Conservation (phyloP, 1,139 yeast species). For the Debaryomycetaceae sp. region DNA sequence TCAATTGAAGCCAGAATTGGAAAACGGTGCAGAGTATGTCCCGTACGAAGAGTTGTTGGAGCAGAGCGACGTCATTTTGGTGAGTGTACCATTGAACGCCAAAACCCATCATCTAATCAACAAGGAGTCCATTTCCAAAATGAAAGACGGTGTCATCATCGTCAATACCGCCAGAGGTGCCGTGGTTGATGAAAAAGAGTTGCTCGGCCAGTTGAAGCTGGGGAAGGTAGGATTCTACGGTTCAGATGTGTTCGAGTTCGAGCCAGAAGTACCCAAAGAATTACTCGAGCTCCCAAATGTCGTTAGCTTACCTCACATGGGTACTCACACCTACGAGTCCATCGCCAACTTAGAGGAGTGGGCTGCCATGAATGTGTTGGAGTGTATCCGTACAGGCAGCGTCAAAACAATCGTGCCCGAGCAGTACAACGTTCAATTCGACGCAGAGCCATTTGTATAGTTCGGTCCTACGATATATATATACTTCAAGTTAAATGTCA, state of each 20-base stretch:
- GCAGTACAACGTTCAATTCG: constrained; percentile 24
- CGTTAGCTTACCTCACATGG: constrained; percentile 76
- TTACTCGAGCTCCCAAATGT: constrained; percentile 55
- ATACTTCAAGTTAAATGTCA: too few relatives aligned
- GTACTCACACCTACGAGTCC: constrained; percentile 67
- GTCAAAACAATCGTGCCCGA: constrained; percentile 70
- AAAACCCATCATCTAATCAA: constrained; percentile 60
- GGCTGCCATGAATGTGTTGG: constrained; percentile 45
- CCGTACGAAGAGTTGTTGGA: constrained; percentile 54
- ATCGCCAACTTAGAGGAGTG: constrained; percentile 55
- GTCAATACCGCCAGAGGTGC: constrained; percentile 76
- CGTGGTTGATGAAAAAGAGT: constrained; percentile 63
- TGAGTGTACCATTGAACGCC: constrained; percentile 61
- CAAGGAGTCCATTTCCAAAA: constrained; percentile 47
- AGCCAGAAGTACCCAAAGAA: constrained; percentile 68
- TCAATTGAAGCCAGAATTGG: constrained; percentile 51
- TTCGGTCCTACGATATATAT: neutral
- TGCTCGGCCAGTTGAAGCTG: constrained; percentile 57
- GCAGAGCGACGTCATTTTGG: constrained; percentile 55
- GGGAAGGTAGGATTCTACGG: constrained; percentile 77
- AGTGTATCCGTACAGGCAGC: constrained; percentile 52
- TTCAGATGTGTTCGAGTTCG: constrained; percentile 80
- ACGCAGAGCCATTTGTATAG: constrained; percentile 2
- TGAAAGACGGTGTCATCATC: constrained; percentile 63
- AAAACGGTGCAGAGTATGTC: constrained; percentile 54